phyloP scores from a whole-genome alignment of 352 stramenopile genomes.

The Saprolegnia diclina region DNA sequence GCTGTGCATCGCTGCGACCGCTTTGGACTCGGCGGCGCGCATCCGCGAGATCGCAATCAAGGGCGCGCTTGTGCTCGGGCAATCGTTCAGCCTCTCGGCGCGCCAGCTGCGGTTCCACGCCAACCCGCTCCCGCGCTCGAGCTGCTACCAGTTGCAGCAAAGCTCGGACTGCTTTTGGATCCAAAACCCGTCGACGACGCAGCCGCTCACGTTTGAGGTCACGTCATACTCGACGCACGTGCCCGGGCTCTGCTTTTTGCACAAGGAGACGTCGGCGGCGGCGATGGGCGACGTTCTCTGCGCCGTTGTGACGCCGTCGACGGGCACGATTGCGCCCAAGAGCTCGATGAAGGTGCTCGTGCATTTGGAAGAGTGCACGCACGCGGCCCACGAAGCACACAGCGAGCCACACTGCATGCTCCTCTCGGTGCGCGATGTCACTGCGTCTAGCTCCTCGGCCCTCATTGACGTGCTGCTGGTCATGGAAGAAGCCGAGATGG shows the following conservation, averaged over 20 bases:
- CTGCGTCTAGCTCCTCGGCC: background rate
- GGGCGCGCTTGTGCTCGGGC: conserved; percentile 68
- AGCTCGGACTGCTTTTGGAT: conserved; percentile 74
- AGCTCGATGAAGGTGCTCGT: conserved; percentile 77
- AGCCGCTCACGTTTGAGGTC: conserved; percentile 71
- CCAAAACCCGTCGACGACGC: conserved; percentile 57
- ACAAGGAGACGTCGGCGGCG: conserved; percentile 39
- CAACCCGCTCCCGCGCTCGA: conserved; percentile 30
- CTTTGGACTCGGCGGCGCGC: conserved; percentile 37
- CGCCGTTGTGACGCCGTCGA: conserved; percentile 60
- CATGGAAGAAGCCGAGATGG: conserved; percentile 11
- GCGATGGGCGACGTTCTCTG: conserved; percentile 76
- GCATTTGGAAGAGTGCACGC: conserved; percentile 53
- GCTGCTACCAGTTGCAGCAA: conserved; percentile 62
- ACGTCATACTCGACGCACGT: conserved; percentile 59
- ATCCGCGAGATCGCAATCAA: conserved; percentile 62
- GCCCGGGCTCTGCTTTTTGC: conserved; percentile 53
- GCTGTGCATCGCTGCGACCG: conserved; percentile 1
- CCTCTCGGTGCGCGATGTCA: conserved; percentile 9
- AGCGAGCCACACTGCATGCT: background rate
- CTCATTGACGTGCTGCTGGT: background rate
- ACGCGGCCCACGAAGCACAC: background rate
- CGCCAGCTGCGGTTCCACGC: conserved; percentile 78
- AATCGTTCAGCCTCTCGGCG: conserved; percentile 74
- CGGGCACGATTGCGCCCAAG: conserved; percentile 57